Evolutionary conservation across 805 yeast genomes (phyloP).

Genomic region (Saccharomycopsis microspora): DNA sequence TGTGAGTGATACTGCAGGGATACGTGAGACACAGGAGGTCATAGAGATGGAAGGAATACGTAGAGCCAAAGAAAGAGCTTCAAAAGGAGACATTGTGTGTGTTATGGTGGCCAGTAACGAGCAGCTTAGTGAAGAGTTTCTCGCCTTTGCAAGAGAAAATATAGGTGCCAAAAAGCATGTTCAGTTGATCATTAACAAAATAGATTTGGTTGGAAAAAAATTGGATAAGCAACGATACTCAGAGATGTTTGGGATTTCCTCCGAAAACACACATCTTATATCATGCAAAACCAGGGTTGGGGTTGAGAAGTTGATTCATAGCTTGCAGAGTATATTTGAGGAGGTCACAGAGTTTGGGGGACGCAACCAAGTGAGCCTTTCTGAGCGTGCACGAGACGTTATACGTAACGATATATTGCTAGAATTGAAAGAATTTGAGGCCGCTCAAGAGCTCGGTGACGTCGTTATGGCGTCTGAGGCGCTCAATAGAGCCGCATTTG

Average conservation of each 20-base stretch:
- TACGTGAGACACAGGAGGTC: slow-evolving; percentile 42
- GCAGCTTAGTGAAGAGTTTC: slow-evolving; percentile 25
- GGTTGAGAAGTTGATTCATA: slow-evolving; percentile 31
- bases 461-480: slow-evolving; percentile 75
- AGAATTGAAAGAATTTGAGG: slow-evolving; percentile 47
- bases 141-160: slow-evolving; percentile 26
- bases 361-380: slow-evolving; percentile 58
- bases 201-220: slow-evolving; percentile 31
- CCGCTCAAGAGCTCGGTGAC: slow-evolving; percentile 45
- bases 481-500: slow-evolving; percentile 61
- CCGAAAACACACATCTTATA: slow-evolving; percentile 25
- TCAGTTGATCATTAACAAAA: slow-evolving; percentile 45
- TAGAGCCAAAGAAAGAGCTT: slow-evolving; percentile 54
- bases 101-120: slow-evolving; percentile 40
- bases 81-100: slow-evolving; percentile 56
- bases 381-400: slow-evolving; percentile 67
- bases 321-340: slow-evolving; percentile 36
- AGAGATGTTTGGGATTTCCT: slow-evolving; percentile 22
- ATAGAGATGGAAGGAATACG: slow-evolving; percentile 76
- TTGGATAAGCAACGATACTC: slow-evolving; percentile 18
- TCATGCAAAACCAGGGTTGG: slow-evolving; percentile 59
- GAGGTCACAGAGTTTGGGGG: slow-evolving; percentile 35
- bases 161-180: slow-evolving; percentile 21
- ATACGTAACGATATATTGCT: slow-evolving; percentile 63
- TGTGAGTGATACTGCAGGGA: slow-evolving; percentile 90